These are phyloP conservation scores for Colletotrichum siamense DNA, from an alignment of 2,329 filamentous ascomycete genomes.

Conservation along the genomic window DNA sequence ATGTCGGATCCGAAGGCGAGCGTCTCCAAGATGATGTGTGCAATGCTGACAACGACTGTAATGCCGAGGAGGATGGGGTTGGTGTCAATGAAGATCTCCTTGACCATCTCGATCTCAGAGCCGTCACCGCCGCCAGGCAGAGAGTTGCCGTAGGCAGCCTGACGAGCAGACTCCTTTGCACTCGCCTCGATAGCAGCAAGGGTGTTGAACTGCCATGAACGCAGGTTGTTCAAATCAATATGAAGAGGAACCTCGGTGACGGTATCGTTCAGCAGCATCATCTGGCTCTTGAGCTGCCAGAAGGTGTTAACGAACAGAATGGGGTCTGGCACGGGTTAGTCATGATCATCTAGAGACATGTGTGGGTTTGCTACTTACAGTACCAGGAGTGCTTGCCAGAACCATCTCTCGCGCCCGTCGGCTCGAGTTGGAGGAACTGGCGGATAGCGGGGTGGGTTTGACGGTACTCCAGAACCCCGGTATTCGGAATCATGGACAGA, in stretches of 20 bases:
- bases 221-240: slow-evolving; percentile 81
- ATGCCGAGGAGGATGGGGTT: slow-evolving; percentile 89
- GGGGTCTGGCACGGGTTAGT: slow-evolving; percentile 56
- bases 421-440: slow-evolving; percentile 81
- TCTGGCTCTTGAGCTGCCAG: slow-evolving; percentile 92
- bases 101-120: slow-evolving; percentile 95
- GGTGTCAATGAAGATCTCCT: slow-evolving; percentile 91
- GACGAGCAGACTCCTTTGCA: slow-evolving; percentile 80
- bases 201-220: slow-evolving; percentile 88
- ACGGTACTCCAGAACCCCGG: slow-evolving; percentile 72
- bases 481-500: slow-evolving; percentile 83
- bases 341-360: not conserved
- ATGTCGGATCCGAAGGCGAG: slow-evolving; percentile 98
- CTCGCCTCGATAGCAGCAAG: slow-evolving; percentile 86
- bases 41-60: slow-evolving; percentile 82
- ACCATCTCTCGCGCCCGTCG: slow-evolving; percentile 80
- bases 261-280: slow-evolving; percentile 90
- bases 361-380: slow-evolving; percentile 43
- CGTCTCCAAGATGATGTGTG: slow-evolving; percentile 95
- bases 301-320: slow-evolving; percentile 94
- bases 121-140: slow-evolving; percentile 84
- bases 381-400: slow-evolving; percentile 94
- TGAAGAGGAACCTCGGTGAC: slow-evolving; percentile 82
- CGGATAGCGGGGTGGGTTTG: slow-evolving; percentile 75
- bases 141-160: slow-evolving; percentile 75